Evolutionary conservation across 1,139 yeast genomes (phyloP), one percentile per base, ranked within the genome.

Genomic region (Geotrichum bryndzae): DNA sequence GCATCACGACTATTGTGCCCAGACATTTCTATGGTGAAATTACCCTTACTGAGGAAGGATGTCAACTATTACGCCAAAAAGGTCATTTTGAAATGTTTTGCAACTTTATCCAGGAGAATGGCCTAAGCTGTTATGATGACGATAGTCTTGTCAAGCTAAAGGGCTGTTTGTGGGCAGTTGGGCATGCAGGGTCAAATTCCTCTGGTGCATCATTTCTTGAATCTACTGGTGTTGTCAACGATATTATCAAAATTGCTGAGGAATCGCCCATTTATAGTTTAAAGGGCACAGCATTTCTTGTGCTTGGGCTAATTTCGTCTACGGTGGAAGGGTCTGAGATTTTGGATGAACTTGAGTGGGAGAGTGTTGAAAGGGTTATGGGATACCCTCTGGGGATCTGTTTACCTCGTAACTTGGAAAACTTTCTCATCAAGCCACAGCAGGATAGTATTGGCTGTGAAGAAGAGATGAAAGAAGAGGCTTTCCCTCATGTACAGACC

Each of bases 131-230:
- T 35, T 22, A 65, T 7, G 74, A 74, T 59, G 56, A 57, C 61
- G 73, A 63, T 68, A 73, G 62, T 46, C 66, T 79, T 15, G 61
- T 75, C n/a, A 80, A 80, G 60, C 73, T 91, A 33, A 90, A 89
- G 69, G 90, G 92, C 18, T 84, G 88, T 57, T 71, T 92, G 56
- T 94, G 98, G 97, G 87, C 96, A 2, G 79, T 90, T 53, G 97
- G 97, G 0, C 86, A 86, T 68, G 85, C 91, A 51, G 91, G 92
- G 1, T 83, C 91, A 10, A 71, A 73, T n/a, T 65, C 71, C 0
- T 77, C 80, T 61, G 97, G 96, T 0, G 84, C 87, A 38, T 83
- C 84, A 54, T 77, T 90, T 51, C 73, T 90, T 56, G 90, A 87
- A 68, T 81, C 87, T 23, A 77, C 84, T 63, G 82, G 81, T 11